Base-by-base conservation (phyloP, 2,329 filamentous ascomycete species). In the Neospermospora avenae region DNA sequence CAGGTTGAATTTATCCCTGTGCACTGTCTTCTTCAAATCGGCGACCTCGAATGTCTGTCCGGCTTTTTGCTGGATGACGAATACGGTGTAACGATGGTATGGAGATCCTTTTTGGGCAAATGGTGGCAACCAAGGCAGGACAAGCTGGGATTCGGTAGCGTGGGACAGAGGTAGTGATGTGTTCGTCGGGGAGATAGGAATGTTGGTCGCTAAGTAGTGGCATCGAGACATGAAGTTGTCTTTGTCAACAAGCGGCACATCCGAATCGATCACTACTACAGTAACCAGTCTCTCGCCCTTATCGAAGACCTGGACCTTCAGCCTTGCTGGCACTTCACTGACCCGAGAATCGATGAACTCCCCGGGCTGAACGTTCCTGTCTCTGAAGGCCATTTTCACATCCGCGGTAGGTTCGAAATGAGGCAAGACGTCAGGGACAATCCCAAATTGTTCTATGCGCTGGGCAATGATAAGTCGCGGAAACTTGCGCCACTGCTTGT, bases 101-200 rank as follows among this genome's bases (percentile, higher is more conserved):
- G 90, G 90, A 2, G 88, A 84, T 59, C 95, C 95, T 79, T 95
- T 96, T 73, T 96, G 90, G 0, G 91, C 87, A 72, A 89, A 91
- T 1, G 95, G 89, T 0, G 93, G 88, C 24, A 93, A 78, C 91
- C 93, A 99, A 1, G 91, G 87, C 3, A 86, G 74, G 59, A 90
- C 84, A 52, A 95, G 81, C 74, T 95, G 86, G 31, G 20, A 84
- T 79, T 63, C 78, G 74, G 82, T 78, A 67, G 91, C 78, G 67
- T 80, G 80, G 68, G 79, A 78, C 18, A 96, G 81, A n/a, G 88
- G 83, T 42, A 95, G 75, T 42, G 81, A 84, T 6, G 83, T 83
- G 45, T 78, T 72, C 7, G 78, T 82, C 2, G 85, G 84, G 2
- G 82, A 84, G 62, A 91, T 78, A n/a, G 78, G 78, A 28, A 91